Evolutionary conservation across 495 filamentous ascomycete species (phyloP).

Genomic region (Aspergillus nidulans): DNA sequence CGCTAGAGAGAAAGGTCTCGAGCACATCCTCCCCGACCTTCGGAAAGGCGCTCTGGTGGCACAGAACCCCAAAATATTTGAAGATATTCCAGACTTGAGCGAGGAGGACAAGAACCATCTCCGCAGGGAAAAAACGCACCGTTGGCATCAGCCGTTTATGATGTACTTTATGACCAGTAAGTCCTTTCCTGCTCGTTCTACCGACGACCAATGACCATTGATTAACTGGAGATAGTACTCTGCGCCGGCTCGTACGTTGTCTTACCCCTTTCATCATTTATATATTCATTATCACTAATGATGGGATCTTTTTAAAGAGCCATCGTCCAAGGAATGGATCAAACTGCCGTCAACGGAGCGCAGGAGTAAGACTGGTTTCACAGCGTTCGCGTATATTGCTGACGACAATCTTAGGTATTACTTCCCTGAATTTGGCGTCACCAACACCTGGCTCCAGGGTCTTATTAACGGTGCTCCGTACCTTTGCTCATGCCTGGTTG

Average conservation of each 20-base stretch:
- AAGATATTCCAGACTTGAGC: constrained; percentile 32
- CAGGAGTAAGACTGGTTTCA: constrained; percentile 47
- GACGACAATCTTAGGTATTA: constrained; percentile 14
- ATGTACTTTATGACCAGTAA: constrained; percentile 54
- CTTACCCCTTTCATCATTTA: too few species aligned
- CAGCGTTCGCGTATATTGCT: neutral
- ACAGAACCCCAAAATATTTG: constrained; percentile 44
- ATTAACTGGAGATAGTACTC: constrained; percentile 16
- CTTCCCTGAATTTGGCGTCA: constrained; percentile 16
- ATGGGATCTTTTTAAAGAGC: too few species aligned
- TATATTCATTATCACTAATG: too few species aligned
- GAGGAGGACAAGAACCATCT: constrained; percentile 50
- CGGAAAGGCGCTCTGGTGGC: constrained; percentile 63
- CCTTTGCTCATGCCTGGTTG: constrained; percentile 39
- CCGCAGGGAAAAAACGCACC: constrained; percentile 47
- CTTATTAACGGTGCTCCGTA: constrained; percentile 46
- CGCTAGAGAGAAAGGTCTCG: constrained; percentile 50
- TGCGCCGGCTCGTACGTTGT: constrained; percentile 42
- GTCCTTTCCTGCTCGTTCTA: neutral
- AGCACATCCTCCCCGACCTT: constrained; percentile 53
- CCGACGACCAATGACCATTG: neutral
- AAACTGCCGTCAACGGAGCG: constrained; percentile 76
- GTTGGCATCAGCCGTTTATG: constrained; percentile 50
- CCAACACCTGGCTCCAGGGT: constrained; percentile 40
- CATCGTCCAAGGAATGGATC: constrained; percentile 62